These are phyloP conservation scores for Malassezia nana DNA, from an alignment of 1,284 basidiomycete genomes.

Conservation along the genomic window DNA sequence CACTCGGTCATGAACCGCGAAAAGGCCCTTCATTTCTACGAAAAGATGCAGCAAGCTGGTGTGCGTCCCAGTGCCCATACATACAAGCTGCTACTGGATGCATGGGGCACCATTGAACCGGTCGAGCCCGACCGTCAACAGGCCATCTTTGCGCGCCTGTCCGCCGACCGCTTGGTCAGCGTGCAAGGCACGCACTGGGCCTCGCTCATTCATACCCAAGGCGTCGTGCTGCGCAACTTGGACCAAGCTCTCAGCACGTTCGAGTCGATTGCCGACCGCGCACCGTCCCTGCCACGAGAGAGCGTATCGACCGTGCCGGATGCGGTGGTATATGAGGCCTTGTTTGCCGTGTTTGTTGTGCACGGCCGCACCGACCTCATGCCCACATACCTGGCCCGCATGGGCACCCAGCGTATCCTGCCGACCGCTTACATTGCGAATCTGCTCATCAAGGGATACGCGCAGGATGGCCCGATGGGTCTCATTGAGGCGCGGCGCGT, in stretches of 20 bases:
- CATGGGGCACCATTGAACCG: constrained; percentile 71
- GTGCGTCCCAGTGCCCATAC: constrained; percentile 52
- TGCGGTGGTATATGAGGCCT: constrained; percentile 77
- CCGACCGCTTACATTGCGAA: constrained; percentile 96
- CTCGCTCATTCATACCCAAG: constrained; percentile 79
- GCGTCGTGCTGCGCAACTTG: constrained; percentile 68
- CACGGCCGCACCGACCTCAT: constrained; percentile 71
- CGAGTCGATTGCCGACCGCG: constrained; percentile 59
- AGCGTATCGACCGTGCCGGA: constrained; percentile 55
- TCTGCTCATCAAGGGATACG: constrained; percentile 63
- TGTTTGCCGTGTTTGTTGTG: constrained; percentile 76
- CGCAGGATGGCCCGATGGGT: constrained; percentile 63
- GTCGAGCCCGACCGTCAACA: constrained; percentile 69
- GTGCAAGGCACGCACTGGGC: constrained; percentile 84
- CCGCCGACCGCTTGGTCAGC: constrained; percentile 53
- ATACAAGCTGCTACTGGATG: constrained; percentile 67
- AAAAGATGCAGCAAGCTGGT: constrained; percentile 58
- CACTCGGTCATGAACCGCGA: constrained; percentile 74
- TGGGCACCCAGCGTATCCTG: constrained; percentile 61
- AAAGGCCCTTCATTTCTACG: constrained; percentile 57
- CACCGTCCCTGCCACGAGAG: constrained; percentile 39
- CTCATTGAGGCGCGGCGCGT: constrained; percentile 49
- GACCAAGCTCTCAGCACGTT: constrained; percentile 68
- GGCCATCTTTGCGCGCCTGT: constrained; percentile 60
- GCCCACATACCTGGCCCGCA: constrained; percentile 59